phyloP scores from a whole-genome alignment of 1,284 basidiomycete species.

The Leucoagaricus sp. region DNA sequence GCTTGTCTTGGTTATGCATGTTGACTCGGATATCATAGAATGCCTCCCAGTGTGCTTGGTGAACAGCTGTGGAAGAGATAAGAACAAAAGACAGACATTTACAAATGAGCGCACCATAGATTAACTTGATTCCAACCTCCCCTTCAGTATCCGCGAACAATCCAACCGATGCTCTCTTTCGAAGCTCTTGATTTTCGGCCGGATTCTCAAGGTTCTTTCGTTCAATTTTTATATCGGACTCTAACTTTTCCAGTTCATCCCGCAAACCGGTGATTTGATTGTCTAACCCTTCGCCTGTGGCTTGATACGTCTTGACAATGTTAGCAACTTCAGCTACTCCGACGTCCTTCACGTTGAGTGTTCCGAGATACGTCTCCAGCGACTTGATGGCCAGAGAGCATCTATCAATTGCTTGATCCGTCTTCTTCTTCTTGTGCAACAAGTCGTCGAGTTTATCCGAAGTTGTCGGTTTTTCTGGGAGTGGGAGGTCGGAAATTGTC shows the following conservation, averaged over 20 bases:
- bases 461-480: constrained; percentile 11
- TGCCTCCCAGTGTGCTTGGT: constrained; percentile 35
- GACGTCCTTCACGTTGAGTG: constrained; percentile 24
- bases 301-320: constrained; percentile 26
- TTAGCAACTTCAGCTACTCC: constrained; percentile 22
- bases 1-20: constrained; percentile 31
- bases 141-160: constrained; percentile 23
- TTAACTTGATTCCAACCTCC: constrained; percentile 31
- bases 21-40: constrained; percentile 42
- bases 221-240: constrained; percentile 20
- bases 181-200: constrained; percentile 18
- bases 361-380: constrained; percentile 23
- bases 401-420: constrained; percentile 27
- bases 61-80: constrained; percentile 29
- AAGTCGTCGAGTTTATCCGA: constrained; percentile 24
- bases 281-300: constrained; percentile 25
- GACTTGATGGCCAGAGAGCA: constrained; percentile 20
- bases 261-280: constrained; percentile 20
- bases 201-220: constrained; percentile 13
- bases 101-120: constrained; percentile 33
- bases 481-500: constrained; percentile 24
- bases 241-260: constrained; percentile 14
- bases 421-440: constrained; percentile 19
- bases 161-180: constrained; percentile 22
- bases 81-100: not conserved